These are phyloP conservation scores for Glycyrrhiza uralensis DNA, from an alignment of 306 rosid genomes.

Conservation along the genomic window DNA sequence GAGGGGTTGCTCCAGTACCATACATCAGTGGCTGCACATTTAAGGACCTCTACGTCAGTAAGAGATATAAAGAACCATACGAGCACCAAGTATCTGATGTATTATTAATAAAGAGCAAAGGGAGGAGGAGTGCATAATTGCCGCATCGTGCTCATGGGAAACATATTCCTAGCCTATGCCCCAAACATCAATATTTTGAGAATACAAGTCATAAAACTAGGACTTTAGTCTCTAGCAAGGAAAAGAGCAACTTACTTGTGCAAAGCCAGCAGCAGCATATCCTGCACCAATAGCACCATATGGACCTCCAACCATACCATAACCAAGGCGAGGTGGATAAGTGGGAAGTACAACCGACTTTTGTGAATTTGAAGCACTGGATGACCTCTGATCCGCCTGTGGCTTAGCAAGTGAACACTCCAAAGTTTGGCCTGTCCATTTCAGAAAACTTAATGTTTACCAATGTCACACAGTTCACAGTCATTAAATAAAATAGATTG, in stretches of 20 bases:
- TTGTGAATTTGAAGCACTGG: conserved; percentile 40
- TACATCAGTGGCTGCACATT: conserved; percentile 65
- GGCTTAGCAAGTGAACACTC: conserved; percentile 78
- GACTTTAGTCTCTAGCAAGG: background rate
- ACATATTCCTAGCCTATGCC: background rate
- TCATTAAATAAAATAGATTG: background rate
- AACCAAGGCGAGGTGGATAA: conserved; percentile 55
- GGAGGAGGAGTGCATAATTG: background rate
- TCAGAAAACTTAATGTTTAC: conserved; percentile 4
- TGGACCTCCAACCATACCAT: conserved; percentile 55
- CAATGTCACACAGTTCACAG: background rate
- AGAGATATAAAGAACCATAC: background rate
- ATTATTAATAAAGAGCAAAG: background rate
- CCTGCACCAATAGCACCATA: conserved; percentile 57
- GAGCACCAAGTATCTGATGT: background rate
- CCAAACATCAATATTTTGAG: background rate
- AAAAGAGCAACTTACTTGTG: conserved; percentile 51
- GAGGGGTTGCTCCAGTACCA: conserved; percentile 57
- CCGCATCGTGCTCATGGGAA: background rate
- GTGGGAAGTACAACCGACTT: conserved; percentile 42
- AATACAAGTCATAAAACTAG: background rate
- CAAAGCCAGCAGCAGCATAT: conserved; percentile 55
- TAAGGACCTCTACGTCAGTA: conserved; percentile 30
- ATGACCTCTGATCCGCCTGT: conserved; percentile 57
- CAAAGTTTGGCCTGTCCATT: conserved; percentile 57